Conservation (phyloP, 2,329 filamentous ascomycete genomes). For the Sphaceloma murrayae region DNA sequence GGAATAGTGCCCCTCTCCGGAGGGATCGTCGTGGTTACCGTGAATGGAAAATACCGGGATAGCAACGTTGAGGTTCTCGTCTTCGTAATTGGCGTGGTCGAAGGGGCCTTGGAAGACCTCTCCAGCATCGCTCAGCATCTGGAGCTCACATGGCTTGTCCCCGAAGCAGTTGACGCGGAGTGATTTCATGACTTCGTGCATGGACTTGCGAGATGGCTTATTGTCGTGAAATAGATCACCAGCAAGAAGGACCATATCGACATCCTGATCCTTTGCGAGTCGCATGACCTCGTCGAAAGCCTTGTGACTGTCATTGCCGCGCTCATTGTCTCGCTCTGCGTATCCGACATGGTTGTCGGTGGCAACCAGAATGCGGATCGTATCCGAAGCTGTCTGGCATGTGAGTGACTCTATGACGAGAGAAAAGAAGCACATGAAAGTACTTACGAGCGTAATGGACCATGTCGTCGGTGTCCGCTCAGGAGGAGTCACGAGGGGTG, state of each 20-base stretch:
- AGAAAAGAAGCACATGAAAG: too few species aligned
- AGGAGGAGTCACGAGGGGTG: conserved; percentile 18
- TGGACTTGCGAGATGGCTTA: conserved; percentile 86
- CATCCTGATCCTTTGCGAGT: conserved; percentile 74
- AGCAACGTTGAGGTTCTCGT: conserved; percentile 90
- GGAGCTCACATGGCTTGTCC: conserved; percentile 88
- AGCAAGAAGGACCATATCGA: conserved; percentile 93
- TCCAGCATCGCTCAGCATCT: conserved; percentile 86
- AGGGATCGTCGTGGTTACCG: conserved; percentile 95
- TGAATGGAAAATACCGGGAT: conserved; percentile 98
- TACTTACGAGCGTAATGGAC: conserved; percentile 15
- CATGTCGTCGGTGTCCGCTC: too few species aligned
- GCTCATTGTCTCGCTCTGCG: conserved; percentile 82
- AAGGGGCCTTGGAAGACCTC: conserved; percentile 86
- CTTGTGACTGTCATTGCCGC: conserved; percentile 95
- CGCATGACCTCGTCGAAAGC: conserved; percentile 94
- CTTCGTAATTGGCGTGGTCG: conserved; percentile 94
- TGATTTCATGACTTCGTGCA: conserved; percentile 96
- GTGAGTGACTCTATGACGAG: not conserved
- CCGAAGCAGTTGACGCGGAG: conserved; percentile 88
- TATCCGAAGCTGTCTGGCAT: conserved; percentile 52
- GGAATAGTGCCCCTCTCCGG: conserved; percentile 87
- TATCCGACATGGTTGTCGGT: conserved; percentile 98
- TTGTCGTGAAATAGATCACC: conserved; percentile 98
- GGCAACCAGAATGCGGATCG: conserved; percentile 85